phyloP scores from a whole-genome alignment of 2,329 filamentous ascomycete species.

The Annulohypoxylon truncatum region DNA sequence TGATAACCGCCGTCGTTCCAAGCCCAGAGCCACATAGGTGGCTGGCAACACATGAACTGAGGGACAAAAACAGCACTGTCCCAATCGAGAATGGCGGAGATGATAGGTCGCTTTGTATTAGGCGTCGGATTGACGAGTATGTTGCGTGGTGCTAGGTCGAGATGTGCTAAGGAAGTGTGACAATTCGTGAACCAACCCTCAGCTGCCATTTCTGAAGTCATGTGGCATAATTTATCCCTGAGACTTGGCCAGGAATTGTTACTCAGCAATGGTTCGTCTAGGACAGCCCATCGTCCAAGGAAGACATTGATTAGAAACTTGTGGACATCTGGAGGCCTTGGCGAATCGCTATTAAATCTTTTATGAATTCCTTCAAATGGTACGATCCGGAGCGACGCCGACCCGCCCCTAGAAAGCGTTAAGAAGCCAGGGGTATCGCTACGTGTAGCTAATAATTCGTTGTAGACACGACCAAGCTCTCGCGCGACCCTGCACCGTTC shows the following conservation, averaged over 20 bases:
- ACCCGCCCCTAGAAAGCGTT: not conserved
- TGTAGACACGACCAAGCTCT: conserved; percentile 18
- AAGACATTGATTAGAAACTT: not conserved
- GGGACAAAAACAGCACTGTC: conserved; percentile 50
- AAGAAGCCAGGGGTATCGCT: not conserved
- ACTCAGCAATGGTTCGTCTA: not conserved
- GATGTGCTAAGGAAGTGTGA: conserved; percentile 33
- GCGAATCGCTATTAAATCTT: too few species aligned
- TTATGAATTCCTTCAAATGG: not conserved
- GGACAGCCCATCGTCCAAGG: not conserved
- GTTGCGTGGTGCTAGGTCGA: conserved; percentile 47
- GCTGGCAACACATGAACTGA: conserved; percentile 47
- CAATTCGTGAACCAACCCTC: not conserved
- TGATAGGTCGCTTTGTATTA: conserved; percentile 11
- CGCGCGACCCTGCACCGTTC: conserved; percentile 7
- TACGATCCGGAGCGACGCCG: not conserved
- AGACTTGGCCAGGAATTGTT: not conserved
- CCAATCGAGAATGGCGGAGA: conserved; percentile 49
- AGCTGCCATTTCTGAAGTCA: not conserved
- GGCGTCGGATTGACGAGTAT: conserved; percentile 42
- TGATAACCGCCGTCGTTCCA: conserved; percentile 32
- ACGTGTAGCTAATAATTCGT: conserved; percentile 7
- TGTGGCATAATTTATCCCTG: not conserved
- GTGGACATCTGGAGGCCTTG: not conserved
- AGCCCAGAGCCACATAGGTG: conserved; percentile 50